Evolutionary conservation across 371 early-diverging fungal genomes (phyloP).

Genomic region (Haplosporangium sp.): DNA sequence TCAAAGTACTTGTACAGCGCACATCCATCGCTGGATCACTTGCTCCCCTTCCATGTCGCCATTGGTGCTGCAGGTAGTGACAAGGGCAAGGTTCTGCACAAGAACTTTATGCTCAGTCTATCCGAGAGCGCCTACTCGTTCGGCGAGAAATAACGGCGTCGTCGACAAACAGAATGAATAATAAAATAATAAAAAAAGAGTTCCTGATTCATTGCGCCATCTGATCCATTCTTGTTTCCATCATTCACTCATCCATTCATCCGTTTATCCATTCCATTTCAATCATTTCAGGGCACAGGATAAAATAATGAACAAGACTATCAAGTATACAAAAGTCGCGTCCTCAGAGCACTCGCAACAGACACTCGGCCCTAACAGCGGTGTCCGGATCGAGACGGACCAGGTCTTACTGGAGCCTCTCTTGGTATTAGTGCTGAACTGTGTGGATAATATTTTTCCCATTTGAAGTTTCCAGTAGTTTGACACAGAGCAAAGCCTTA

Average conservation of each 20-base stretch:
- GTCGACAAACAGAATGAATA: not conserved
- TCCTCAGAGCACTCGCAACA: constrained; percentile 25
- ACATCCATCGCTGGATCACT: constrained; percentile 59
- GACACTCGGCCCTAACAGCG: constrained; percentile 34
- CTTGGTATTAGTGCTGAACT: constrained; percentile 8
- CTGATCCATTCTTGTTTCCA: not conserved
- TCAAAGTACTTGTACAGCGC: constrained; percentile 50
- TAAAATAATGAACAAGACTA: constrained; percentile 5
- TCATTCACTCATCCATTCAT: not conserved
- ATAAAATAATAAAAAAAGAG: not conserved
- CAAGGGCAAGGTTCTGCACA: constrained; percentile 43
- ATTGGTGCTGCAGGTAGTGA: constrained; percentile 57
- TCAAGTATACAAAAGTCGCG: constrained; percentile 21
- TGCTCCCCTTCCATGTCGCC: constrained; percentile 60
- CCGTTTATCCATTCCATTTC: not conserved
- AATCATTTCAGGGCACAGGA: not conserved
- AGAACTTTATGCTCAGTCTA: constrained; percentile 48
- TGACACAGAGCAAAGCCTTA: no score
- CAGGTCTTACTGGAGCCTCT: constrained; percentile 32
- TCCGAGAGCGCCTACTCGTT: constrained; percentile 46
- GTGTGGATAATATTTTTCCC: not conserved
- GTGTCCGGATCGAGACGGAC: constrained; percentile 37
- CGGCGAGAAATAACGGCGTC: constrained; percentile 27
- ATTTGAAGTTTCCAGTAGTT: not conserved
- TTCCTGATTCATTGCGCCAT: not conserved